These are phyloP conservation scores for Entomortierella parvispora DNA, from an alignment of 192 early-diverging fungal genomes.

Conservation along the genomic window DNA sequence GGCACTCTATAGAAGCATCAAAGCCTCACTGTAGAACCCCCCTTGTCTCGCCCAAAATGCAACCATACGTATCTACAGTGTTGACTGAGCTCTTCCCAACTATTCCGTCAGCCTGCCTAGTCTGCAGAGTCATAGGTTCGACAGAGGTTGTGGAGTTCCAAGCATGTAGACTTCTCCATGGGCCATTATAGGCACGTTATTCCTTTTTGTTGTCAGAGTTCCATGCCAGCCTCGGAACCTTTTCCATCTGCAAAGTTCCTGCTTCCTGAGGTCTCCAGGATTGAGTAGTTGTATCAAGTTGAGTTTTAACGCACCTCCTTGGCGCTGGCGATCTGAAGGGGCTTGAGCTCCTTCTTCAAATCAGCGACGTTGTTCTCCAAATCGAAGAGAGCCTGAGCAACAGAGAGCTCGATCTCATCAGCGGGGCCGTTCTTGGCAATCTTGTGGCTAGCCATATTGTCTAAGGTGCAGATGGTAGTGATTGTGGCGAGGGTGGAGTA, in stretches of 20 bases:
- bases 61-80: too few relatives aligned
- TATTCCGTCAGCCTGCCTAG: too few relatives aligned
- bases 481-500: not conserved
- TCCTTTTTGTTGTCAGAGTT: too few relatives aligned
- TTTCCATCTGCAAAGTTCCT: too few relatives aligned
- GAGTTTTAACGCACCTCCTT: conserved; percentile 82
- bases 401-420: conserved; percentile 90
- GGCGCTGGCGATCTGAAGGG: conserved; percentile 92
- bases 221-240: too few relatives aligned
- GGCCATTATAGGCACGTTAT: too few relatives aligned
- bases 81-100: too few relatives aligned
- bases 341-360: conserved; percentile 95
- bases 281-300: not conserved
- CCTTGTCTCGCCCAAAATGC: too few relatives aligned
- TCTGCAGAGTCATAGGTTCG: too few relatives aligned
- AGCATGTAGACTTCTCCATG: not conserved
- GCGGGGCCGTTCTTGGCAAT: conserved; percentile 58
- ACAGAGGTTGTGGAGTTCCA: not conserved
- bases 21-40: too few relatives aligned
- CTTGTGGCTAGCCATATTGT: conserved; percentile 55
- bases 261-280: not conserved
- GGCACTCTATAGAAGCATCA: too few relatives aligned
- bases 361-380: conserved; percentile 95
- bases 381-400: conserved; percentile 96
- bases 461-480: conserved; percentile 28